Evolutionary conservation across 352 stramenopile species (phyloP).

Genomic region (Phytophthora gonapodyides): DNA sequence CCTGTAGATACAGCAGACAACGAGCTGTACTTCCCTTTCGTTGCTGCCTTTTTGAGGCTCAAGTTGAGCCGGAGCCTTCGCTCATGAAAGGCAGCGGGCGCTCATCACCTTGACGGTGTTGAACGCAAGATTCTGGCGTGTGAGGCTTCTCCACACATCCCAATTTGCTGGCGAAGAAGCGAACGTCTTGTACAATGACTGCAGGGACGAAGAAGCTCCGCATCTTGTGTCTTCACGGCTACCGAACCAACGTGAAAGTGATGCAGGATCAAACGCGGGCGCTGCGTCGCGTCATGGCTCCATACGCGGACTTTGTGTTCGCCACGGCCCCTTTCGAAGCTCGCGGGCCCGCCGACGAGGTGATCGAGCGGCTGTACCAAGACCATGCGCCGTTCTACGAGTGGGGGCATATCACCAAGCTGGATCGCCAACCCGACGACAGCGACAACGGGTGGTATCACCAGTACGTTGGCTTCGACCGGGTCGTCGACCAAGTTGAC

Average conservation of each 20-base stretch:
- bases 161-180: background rate
- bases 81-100: too few species aligned
- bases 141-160: conserved; percentile 3
- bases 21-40: too few species aligned
- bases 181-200: background rate
- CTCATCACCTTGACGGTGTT: conserved; percentile 1
- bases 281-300: conserved; percentile 40
- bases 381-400: conserved; percentile 49
- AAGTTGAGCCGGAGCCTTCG: too few species aligned
- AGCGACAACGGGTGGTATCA: conserved; percentile 47
- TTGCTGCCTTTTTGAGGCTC: too few species aligned
- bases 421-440: conserved; percentile 21
- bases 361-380: conserved; percentile 45
- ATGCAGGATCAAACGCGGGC: conserved; percentile 54
- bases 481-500: conserved; percentile 46
- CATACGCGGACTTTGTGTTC: conserved; percentile 55
- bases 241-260: conserved; percentile 52
- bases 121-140: background rate
- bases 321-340: conserved; percentile 43
- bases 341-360: conserved; percentile 34
- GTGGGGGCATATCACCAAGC: conserved; percentile 33
- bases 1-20: background rate
- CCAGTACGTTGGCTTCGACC: conserved; percentile 48
- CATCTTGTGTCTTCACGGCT: conserved; percentile 61
- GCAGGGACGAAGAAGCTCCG: conserved; percentile 30